Percentiles rank a stretch among this genome's conserved stretches.
phyloP scores from a whole-genome alignment of 1,284 basidiomycete genomes.

The Paramarasmius palmivorus region DNA sequence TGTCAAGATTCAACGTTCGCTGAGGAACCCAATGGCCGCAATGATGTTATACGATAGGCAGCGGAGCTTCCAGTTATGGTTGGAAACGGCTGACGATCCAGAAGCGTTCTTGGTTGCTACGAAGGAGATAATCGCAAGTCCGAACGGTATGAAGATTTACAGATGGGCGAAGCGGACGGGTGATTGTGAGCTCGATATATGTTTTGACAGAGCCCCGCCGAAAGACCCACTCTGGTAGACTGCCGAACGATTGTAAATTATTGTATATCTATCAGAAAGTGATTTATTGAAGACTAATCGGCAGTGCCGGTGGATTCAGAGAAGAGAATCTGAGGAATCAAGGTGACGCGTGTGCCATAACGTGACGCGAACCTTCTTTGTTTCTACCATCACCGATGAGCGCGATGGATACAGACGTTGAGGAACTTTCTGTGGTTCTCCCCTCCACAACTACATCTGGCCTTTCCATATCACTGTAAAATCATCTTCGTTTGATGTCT shows the following conservation, averaged over 20 bases:
- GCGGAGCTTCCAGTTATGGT: constrained; percentile 34
- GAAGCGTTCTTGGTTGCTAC: constrained; percentile 20
- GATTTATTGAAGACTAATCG: too few species aligned
- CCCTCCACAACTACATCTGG: constrained; percentile 69
- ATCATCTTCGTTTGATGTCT: constrained; percentile 12
- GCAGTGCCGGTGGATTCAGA: too few species aligned
- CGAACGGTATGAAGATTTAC: constrained; percentile 28
- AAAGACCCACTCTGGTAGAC: constrained; percentile 5
- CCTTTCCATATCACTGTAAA: constrained; percentile 70
- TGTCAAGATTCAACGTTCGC: constrained; percentile 38
- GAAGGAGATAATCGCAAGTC: constrained; percentile 16
- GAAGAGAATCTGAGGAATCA: too few species aligned
- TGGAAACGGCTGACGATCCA: constrained; percentile 20
- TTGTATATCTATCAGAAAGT: too few species aligned
- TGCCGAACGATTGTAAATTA: too few species aligned
- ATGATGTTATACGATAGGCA: constrained; percentile 43
- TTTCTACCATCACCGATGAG: constrained; percentile 42
- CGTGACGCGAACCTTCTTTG: background rate
- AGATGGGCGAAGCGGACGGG: constrained; percentile 29
- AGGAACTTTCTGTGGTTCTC: constrained; percentile 67
- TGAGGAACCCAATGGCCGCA: constrained; percentile 10
- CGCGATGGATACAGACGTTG: constrained; percentile 70
- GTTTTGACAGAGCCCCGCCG: constrained; percentile 19
- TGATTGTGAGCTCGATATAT: constrained; percentile 27
- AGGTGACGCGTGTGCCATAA: background rate